Base-by-base conservation (phyloP, 73 alveolate genomes). In the Uronychia setigera region DNA sequence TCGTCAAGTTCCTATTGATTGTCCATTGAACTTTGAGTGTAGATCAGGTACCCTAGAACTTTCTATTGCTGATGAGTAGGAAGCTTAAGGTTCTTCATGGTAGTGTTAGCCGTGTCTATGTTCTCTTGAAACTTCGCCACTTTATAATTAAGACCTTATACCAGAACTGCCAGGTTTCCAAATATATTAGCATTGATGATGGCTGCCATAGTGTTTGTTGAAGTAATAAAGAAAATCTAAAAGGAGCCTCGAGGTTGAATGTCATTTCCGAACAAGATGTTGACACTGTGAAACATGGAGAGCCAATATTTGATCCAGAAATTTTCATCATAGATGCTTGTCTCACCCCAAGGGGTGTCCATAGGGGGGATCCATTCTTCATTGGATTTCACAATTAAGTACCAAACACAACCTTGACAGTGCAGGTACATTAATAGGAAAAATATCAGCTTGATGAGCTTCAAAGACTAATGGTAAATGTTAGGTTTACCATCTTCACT, bases 241-340 rank as follows among this genome's bases (percentile, higher is more conserved):
- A 76, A 26, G 0, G 74, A 1, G 9, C 59, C 58, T 35, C 77
- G 58, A 28, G 90, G 85, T 19, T 25, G 34, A 0, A 77, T 1
- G 29, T 83, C 90, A 76, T 76, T 83, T 0, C 19, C 60, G 58
- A n/a, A 5, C 34, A 80, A 31, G 31, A 88, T 28, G 46, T 32
- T 26, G 14, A 92, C 88, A 27, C 91, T 35, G 83, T 79, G 76
- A 80, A 87, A 91, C 78, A 92, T 0, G 32, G 85, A 57, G 30
- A 46, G 60, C 29, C 85, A 58, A 74, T 93, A 93, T 60, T 90
- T 30, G 11, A 75, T 28, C 9, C 35, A 25, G 31, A 13, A 5
- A 29, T 46, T 28, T 19, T 35, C 26, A 28, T 77, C 75, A 60
- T 84, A 84, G 1, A 84, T 25, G 31, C 34, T 31, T 19, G 78